A percentile compares a stretch with the other conserved stretches of the same genome.
These are phyloP conservation scores for Spencermartinsiella ligniputridi DNA, from an alignment of 1,139 yeast species.

Conservation along the genomic window DNA sequence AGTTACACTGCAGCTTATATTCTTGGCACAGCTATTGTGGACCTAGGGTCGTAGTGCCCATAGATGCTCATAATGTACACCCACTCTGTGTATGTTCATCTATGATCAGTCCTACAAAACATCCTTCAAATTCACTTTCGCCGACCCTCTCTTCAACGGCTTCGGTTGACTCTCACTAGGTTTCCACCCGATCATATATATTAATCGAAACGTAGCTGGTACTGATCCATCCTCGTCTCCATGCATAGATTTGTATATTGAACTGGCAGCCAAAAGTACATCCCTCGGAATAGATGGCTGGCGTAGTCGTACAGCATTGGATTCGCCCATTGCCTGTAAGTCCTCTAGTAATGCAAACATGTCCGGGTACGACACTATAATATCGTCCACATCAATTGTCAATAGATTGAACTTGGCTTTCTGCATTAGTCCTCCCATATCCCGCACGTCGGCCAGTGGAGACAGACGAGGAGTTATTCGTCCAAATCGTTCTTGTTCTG, in stretches of 20 bases:
- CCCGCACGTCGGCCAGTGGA: slow-evolving; percentile 75
- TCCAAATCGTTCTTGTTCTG: slow-evolving; percentile 75
- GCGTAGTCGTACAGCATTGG: slow-evolving; percentile 61
- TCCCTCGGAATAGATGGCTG: slow-evolving; percentile 58
- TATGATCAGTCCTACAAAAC: too few relatives aligned
- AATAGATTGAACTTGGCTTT: slow-evolving; percentile 74
- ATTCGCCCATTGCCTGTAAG: slow-evolving; percentile 80
- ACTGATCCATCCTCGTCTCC: slow-evolving; percentile 50
- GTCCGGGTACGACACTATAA: slow-evolving; percentile 79
- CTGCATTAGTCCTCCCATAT: slow-evolving; percentile 67
- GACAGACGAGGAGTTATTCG: slow-evolving; percentile 78
- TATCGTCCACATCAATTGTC: slow-evolving; percentile 81
- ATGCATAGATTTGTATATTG: slow-evolving; percentile 67
- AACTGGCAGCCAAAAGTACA: slow-evolving; percentile 66
- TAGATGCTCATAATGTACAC: too few relatives aligned
- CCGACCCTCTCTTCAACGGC: slow-evolving; percentile 71
- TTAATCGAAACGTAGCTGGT: slow-evolving; percentile 63
- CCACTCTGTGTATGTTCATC: too few relatives aligned
- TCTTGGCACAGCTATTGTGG: too few relatives aligned
- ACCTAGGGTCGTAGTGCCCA: too few relatives aligned
- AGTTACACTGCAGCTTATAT: too few relatives aligned
- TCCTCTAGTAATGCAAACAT: slow-evolving; percentile 64
- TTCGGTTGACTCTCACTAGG: slow-evolving; percentile 63
- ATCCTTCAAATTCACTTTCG: slow-evolving; percentile 62
- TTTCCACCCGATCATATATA: slow-evolving; percentile 89